These are phyloP conservation scores for Spizellomyces punctatus DNA, from an alignment of 192 early-diverging fungal genomes.

Conservation along the genomic window DNA sequence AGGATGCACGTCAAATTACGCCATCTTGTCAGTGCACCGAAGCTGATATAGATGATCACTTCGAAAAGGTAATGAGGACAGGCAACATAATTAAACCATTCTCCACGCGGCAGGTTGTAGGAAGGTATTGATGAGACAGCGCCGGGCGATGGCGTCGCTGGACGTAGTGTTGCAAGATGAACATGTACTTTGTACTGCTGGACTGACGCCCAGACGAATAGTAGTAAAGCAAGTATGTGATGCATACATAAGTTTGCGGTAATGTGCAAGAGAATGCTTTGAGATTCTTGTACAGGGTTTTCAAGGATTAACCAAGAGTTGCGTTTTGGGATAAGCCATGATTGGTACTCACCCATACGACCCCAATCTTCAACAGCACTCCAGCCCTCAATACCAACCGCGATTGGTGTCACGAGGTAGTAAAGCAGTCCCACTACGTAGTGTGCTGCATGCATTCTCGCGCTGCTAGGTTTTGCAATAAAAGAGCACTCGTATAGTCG, in stretches of 20 bases:
- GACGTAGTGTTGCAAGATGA: constrained; percentile 26
- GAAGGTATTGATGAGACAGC: background rate
- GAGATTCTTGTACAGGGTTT: constrained; percentile 2
- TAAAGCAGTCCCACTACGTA: constrained; percentile 36
- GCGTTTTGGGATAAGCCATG: background rate
- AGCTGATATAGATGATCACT: constrained; percentile 30
- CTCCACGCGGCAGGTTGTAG: constrained; percentile 33
- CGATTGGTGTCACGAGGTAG: constrained; percentile 37
- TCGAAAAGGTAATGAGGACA: constrained; percentile 50
- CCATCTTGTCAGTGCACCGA: constrained; percentile 54
- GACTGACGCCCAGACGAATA: constrained; percentile 30
- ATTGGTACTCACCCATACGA: background rate
- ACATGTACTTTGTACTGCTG: constrained; percentile 29
- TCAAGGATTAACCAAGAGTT: background rate
- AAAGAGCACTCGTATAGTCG: constrained; percentile 27
- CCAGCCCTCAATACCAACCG: constrained; percentile 32
- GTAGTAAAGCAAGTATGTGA: constrained; percentile 16
- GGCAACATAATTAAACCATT: constrained; percentile 35
- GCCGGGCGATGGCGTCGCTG: background rate
- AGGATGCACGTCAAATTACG: constrained; percentile 37
- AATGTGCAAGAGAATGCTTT: background rate
- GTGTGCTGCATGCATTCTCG: constrained; percentile 39
- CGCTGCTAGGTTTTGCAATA: constrained; percentile 3
- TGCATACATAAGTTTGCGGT: background rate
- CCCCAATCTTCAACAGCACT: too few relatives aligned